Evolutionary conservation across 345 rosid species (phyloP), one percentile per base, ranked within the genome.

Genomic region (Acer campestre): DNA sequence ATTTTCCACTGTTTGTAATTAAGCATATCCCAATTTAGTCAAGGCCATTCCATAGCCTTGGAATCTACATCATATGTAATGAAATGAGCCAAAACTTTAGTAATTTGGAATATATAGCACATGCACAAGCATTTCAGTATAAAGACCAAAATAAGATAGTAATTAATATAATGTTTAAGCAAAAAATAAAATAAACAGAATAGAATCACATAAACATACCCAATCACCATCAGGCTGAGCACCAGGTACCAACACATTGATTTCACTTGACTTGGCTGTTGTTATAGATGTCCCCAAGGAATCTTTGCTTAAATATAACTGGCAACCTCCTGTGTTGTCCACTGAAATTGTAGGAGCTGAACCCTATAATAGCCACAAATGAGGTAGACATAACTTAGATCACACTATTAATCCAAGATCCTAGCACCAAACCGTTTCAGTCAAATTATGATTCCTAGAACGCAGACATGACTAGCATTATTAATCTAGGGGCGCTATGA

Each of bases 331-430:
- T 0, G 99, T 92, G 86, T 93, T 95, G 87, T 95, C 99, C 81
- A 93, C 96, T 61, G 98, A 93, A 70, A 95, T 83, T 38, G 99
- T 89, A 68, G 99, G 99, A 83, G 99, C 97, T 64, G 94, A 91
- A 66, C 98, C 99, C 98, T 95, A 78, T 7, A 81, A 82, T 51
- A 68, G 58, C 67, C 74, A 79, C 62, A 70, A 71, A 63, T 35
- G 74, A 67, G 72, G 49, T 48, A 74, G 70, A 77, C 56, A 75
- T 5, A 67, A 20, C 22, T 74, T 35, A 71, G 14, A 65, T 38
- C 35, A 44, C 10, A 68, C 40, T n/a, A 68, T 23, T 1, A 23
- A 3, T 27, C 53, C 71, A 68, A 46, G 56, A 73, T 74, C 40
- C 55, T 80, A 16, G 44, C 23, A 44, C 10, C 51, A 73, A 27